Percentiles rank a stretch among this genome's conserved stretches.
Evolutionary conservation across 2,329 filamentous ascomycete genomes (phyloP).

Genomic region (Aspergillus pseudotamarii): DNA sequence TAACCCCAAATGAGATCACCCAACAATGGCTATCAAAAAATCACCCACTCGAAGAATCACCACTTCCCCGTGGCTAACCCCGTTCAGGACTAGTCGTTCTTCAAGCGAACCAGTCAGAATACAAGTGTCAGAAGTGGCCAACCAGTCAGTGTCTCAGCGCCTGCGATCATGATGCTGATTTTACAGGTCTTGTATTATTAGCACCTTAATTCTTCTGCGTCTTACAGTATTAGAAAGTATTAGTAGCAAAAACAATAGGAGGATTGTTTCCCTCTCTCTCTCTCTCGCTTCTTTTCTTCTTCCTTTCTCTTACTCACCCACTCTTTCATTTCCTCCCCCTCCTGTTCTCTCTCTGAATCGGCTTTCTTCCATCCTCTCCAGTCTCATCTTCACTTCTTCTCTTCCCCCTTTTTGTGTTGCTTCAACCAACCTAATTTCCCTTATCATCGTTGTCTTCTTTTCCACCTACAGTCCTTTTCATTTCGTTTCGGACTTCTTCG

Average conservation of each 20-base stretch:
- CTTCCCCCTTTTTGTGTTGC: constrained; percentile 26
- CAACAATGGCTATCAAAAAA: constrained; percentile 8
- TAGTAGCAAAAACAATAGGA: not conserved
- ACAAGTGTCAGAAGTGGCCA: constrained; percentile 1
- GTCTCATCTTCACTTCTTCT: constrained; percentile 28
- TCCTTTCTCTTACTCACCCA: constrained; percentile 24
- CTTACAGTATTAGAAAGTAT: not conserved
- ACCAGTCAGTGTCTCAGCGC: constrained; percentile 18
- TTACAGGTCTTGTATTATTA: constrained; percentile 4
- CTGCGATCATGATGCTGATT: not conserved
- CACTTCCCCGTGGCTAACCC: constrained; percentile 5
- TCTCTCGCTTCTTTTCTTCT: constrained; percentile 10
- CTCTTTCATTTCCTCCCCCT: constrained; percentile 23
- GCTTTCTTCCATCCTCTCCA: constrained; percentile 18
- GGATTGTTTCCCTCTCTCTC: not conserved
- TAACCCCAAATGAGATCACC: not conserved
- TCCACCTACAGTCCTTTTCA: constrained; percentile 5
- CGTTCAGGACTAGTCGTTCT: not conserved
- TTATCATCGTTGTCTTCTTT: constrained; percentile 3
- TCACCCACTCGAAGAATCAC: not conserved
- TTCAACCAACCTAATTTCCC: constrained; percentile 9
- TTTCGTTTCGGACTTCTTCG: constrained; percentile 9
- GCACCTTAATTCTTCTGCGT: constrained; percentile 1
- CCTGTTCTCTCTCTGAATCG: constrained; percentile 24
- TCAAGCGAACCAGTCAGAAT: constrained; percentile 18